These are phyloP conservation scores for Luffa acutangula DNA, from an alignment of 306 rosid genomes.

Conservation along the genomic window DNA sequence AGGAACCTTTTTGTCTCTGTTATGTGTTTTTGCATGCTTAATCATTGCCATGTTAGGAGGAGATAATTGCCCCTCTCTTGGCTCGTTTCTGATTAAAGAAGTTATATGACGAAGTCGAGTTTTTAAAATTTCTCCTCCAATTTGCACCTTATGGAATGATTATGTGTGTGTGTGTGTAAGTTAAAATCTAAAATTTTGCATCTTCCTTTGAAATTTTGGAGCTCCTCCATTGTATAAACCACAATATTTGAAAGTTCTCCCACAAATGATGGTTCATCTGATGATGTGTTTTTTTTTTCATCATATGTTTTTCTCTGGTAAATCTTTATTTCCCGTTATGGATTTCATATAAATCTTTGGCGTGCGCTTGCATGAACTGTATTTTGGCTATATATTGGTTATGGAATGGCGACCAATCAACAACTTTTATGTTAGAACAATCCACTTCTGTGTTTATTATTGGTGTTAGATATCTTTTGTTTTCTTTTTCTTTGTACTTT, in stretches of 20 bases:
- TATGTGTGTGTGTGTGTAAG: no score
- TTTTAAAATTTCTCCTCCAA: no score
- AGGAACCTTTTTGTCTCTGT: not conserved
- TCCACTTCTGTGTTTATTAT: not conserved
- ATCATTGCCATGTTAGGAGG: not conserved
- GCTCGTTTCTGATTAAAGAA: not conserved
- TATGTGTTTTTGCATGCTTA: not conserved
- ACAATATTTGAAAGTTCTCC: not conserved
- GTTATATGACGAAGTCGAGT: no score
- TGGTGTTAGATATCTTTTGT: not conserved
- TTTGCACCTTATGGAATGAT: no score
- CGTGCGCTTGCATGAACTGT: not conserved
- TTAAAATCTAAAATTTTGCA: not conserved
- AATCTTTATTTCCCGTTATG: not conserved
- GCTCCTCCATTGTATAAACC: not conserved
- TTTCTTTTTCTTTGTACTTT: not conserved
- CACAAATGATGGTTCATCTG: not conserved
- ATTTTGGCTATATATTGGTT: not conserved
- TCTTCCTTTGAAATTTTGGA: not conserved
- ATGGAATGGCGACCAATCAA: not conserved
- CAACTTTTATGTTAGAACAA: not conserved
- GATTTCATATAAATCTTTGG: not conserved
- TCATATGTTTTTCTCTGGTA: not conserved
- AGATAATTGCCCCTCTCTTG: not conserved
- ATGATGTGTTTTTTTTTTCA: not conserved